Evolutionary conservation across 345 rosid species (phyloP), one percentile per base, ranked within the genome.

Genomic region (Brassica carinata): DNA sequence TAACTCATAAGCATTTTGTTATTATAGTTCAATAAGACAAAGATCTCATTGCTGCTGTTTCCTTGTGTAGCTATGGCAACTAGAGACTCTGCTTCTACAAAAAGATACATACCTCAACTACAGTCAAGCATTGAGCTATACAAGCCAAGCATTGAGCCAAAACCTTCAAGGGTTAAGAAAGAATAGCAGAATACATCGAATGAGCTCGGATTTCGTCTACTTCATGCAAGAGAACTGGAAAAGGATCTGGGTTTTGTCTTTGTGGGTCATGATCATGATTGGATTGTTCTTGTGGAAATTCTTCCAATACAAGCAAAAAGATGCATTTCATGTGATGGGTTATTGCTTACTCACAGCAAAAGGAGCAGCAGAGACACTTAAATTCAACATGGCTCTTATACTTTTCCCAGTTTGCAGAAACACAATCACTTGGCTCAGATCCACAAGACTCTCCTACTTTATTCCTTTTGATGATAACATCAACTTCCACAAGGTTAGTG

Each of bases 91-190:
- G 67, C 97, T 96, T 69, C 85, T 96, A 58, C 99, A 96, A 65
- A 96, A 92, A 83, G 99, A 96, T 83, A 96, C 99, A 76, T 96
- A 93, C 82, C 84, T 92, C 11, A 96, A 88, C 87, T 93, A 96
- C 81, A 96, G 99, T 67, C 97, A 93, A 86, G 97, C 98, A 31
- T 83, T 96, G 17, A 96, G 99, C 84, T 93, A 96, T 84, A 96
- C 99, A 2, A 96, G 99, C 85, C 99, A 96, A 82, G 98, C 98
- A 64, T 77, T 96, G 79, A 96, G 99, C 88, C 99, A 96, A 82
- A 96, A 96, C 81, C 87, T 96, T 29, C 99, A 93, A 67, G 99
- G 99, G n/a, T 63, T 96, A 64, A 84, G 96, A 66, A 81, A 78
- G 64, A 88, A 81, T 66, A 85, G 85, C 71, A 82, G 85, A 48